A percentile compares a stretch with the other conserved stretches of the same genome.
Evolutionary conservation across 805 yeast genomes (phyloP).

Genomic region (Nakazawaea ishiwadae): DNA sequence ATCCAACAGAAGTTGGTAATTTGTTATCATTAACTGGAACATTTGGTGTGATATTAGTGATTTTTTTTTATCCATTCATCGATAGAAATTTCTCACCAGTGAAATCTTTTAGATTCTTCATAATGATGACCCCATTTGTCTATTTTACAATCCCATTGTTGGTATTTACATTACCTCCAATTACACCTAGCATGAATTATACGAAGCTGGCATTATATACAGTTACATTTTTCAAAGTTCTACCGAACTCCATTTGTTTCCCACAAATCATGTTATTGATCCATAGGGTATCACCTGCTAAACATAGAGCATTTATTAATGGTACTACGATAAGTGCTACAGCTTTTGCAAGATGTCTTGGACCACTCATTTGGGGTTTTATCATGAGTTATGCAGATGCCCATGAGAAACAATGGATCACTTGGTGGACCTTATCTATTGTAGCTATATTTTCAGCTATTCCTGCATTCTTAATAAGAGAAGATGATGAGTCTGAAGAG

Average conservation of each 20-base stretch:
- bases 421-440: slow-evolving; percentile 15
- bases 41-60: slow-evolving; percentile 45
- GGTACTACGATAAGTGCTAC: slow-evolving; percentile 53
- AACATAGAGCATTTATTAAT: slow-evolving; percentile 55
- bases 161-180: slow-evolving; percentile 33
- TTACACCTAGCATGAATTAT: slow-evolving; percentile 19
- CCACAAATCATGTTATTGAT: slow-evolving; percentile 39
- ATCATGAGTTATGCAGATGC: slow-evolving; percentile 10
- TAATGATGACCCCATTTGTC: slow-evolving; percentile 37
- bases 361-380: slow-evolving; percentile 54
- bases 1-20: slow-evolving; percentile 42
- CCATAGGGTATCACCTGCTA: slow-evolving; percentile 49
- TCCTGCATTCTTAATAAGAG: slow-evolving; percentile 6
- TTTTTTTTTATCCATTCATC: slow-evolving; percentile 46
- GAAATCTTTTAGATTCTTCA: slow-evolving; percentile 34
- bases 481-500: background rate
- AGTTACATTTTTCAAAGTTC: slow-evolving; percentile 28
- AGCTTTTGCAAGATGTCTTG: slow-evolving; percentile 53
- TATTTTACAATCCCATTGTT: slow-evolving; percentile 44
- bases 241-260: slow-evolving; percentile 37
- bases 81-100: slow-evolving; percentile 45
- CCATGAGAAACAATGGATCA: slow-evolving; percentile 12
- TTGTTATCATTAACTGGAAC: slow-evolving; percentile 50
- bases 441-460: slow-evolving; percentile 6
- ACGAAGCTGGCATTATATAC: slow-evolving; percentile 21